Conservation (phyloP, 2,329 filamentous ascomycete species). For the Periconia sp. region DNA sequence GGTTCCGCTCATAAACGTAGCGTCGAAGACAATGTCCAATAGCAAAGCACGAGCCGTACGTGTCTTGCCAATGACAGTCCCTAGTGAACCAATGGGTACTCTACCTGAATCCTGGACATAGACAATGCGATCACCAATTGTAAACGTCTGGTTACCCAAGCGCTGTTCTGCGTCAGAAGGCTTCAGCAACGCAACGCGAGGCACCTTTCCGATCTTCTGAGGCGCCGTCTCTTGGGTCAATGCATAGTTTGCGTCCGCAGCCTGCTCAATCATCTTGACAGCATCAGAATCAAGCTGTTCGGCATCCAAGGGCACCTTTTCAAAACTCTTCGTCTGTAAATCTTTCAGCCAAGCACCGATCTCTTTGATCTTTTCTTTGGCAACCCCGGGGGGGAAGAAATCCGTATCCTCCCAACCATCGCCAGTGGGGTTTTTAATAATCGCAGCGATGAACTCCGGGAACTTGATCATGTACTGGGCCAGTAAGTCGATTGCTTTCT, state of each 20-base stretch:
- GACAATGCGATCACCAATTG: constrained; percentile 85
- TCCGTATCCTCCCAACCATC: constrained; percentile 83
- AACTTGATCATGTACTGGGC: constrained; percentile 90
- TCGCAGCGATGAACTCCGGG: constrained; percentile 90
- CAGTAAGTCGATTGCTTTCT: constrained; percentile 77
- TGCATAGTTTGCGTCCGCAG: constrained; percentile 61
- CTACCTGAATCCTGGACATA: constrained; percentile 93
- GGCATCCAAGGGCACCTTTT: constrained; percentile 92
- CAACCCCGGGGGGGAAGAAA: constrained; percentile 75
- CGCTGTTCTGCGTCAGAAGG: constrained; percentile 96
- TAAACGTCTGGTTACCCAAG: constrained; percentile 80
- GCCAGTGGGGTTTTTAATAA: constrained; percentile 81
- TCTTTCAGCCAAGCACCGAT: constrained; percentile 92
- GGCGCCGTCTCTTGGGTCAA: constrained; percentile 48
- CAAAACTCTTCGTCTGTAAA: constrained; percentile 87
- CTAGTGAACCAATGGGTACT: constrained; percentile 86
- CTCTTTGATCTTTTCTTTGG: constrained; percentile 83
- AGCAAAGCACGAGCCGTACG: constrained; percentile 80
- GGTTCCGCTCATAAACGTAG: constrained; percentile 95
- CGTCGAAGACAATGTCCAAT: constrained; percentile 91
- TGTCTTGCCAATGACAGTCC: constrained; percentile 93
- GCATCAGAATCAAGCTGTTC: constrained; percentile 93
- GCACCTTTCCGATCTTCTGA: constrained; percentile 77
- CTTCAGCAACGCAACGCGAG: constrained; percentile 83
- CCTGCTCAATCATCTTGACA: constrained; percentile 76